Base-by-base conservation (phyloP, 2,329 filamentous ascomycete genomes). In the Phialophora verrucosa region DNA sequence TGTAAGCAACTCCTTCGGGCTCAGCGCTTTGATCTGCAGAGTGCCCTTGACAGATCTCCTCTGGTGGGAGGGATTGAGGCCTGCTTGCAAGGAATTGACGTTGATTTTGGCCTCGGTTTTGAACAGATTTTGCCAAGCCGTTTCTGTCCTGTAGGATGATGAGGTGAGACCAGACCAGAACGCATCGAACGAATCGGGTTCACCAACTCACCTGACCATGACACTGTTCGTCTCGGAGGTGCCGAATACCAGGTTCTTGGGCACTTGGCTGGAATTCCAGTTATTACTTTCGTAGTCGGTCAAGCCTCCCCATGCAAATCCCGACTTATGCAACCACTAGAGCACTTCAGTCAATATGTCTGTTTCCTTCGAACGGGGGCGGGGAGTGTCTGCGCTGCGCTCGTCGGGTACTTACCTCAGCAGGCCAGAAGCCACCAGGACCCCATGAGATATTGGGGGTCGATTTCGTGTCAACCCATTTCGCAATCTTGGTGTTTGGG, bases 71-170 rank as follows among this genome's bases (percentile, higher is more conserved):
- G 17, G 17, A 17, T 53, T 53, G 4, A 27, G 14, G 4, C 23
- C 25, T 53, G 11, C 17, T 27, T 4, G 49, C n/a, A 53, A 27
- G 17, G 25, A n/a, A 12, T 53, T 20, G 14, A 53, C 17, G 49
- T 17, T 27, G 11, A 53, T 53, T 27, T 53, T 27, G 25, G 49
- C n/a, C n/a, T 20, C 49, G n/a, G 25, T 53, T 27, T 53, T 27
- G 23, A 53, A 53, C 25, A 53, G 49, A 23, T 53, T 27, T 14
- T 53, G 49, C 49, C 49, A 53, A 53, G 49, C 49, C n/a, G 49
- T 53, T 27, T 53, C 49, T 27, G 49, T 53, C 49, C 49, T 53
- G 49, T 27, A 53, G n/a, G 49, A 53, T 53, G 49, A 53, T 31
- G 29, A 31, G 49, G 49, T 20, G 49, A 53, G 49, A 27, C n/a